Evolutionary conservation across 345 rosid species (phyloP), one percentile per base, ranked within the genome.

Genomic region (Chamaenerion angustifolium): DNA sequence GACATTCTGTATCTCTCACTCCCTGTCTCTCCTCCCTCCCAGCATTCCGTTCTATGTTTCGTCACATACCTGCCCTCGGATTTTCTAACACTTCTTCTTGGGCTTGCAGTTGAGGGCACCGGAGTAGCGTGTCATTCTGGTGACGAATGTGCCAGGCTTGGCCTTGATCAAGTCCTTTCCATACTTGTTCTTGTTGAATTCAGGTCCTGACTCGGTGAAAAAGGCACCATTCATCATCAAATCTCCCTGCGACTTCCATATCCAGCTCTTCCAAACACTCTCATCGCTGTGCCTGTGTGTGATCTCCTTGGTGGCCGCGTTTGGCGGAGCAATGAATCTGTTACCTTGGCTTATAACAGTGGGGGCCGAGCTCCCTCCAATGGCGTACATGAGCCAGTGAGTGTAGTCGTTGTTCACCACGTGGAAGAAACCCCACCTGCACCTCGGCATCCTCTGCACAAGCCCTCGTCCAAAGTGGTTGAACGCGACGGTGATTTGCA

Each of bases 171-270:
- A 17, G 51, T 64, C 66, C 61, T 23, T 55, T 7, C 43, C 35
- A 35, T 12, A 45, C 11, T 53, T 42, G 12, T 27, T 57, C 47
- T 5, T 54, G 23, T 12, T 41, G 23, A 47, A 13, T 12, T 66
- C 55, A 12, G 8, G 54, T 2, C 95, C 90, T 0, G 95, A 82
- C 66, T 76, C 54, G 23, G 76, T 69, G 55, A 85, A 82, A 60
- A 63, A 76, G 12, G 88, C 89, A 3, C 89, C 97, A 16, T 84
- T 80, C 55, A 77, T 8, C 61, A 81, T 27, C 50, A 77, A 40
- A 64, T 88, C 96, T 16, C 69, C 74, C 60, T 78, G 76, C 16
- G 97, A 84, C 66, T 57, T 72, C 94, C 96, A 88, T 0, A 53
- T 58, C 94, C 96, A 80, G 0, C 19, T 3, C 58, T 64, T 70